phyloP scores from a whole-genome alignment of 2,329 filamentous ascomycete species.

The Tricladium varicosporioides region DNA sequence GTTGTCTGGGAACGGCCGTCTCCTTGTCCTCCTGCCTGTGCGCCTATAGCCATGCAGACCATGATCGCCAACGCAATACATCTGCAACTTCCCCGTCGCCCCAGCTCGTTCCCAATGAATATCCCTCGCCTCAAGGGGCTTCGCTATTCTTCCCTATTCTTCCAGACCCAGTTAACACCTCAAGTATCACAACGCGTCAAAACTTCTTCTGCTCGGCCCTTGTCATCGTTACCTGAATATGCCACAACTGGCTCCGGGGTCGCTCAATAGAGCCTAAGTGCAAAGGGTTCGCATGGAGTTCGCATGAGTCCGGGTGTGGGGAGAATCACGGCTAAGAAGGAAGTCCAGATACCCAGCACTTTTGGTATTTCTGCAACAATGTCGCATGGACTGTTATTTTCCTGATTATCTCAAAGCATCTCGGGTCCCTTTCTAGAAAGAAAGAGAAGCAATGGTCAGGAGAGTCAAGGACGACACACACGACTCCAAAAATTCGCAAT shows the following conservation, averaged over 20 bases:
- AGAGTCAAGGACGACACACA: neutral
- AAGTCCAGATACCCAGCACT: neutral
- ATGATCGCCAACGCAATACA: conserved; percentile 1
- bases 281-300: conserved; percentile 10
- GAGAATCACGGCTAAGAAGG: neutral
- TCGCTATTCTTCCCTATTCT: too few species aligned
- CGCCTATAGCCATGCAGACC: neutral
- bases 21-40: neutral
- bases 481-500: neutral
- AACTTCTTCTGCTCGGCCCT: neutral
- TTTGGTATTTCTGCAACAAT: neutral
- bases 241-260: neutral
- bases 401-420: neutral
- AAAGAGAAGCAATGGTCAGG: neutral
- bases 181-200: neutral
- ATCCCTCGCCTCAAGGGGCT: neutral
- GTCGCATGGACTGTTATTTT: neutral
- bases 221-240: neutral
- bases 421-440: conserved; percentile 1
- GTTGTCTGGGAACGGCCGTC: neutral
- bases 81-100: neutral
- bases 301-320: conserved; percentile 5
- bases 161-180: neutral
- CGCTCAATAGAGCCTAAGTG: neutral
- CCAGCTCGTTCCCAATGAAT: neutral